A percentile compares a stretch with the other conserved stretches of the same genome.
phyloP scores from a whole-genome alignment of 345 rosid genomes.

The Salix suchowensis region DNA sequence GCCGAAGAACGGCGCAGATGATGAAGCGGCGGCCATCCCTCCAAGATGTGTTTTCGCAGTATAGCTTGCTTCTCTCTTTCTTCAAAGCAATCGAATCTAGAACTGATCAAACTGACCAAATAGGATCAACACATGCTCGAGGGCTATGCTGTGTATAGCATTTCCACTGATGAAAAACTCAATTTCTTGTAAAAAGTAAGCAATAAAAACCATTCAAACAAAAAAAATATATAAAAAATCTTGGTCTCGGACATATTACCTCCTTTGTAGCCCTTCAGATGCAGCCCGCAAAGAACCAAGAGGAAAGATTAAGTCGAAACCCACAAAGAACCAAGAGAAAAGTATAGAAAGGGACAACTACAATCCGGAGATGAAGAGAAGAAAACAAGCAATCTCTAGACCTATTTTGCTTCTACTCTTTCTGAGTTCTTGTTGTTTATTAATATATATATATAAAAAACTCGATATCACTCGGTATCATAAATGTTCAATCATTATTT shows the following conservation, averaged over 20 bases:
- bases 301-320: constrained; percentile 17
- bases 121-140: not conserved
- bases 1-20: constrained; percentile 5
- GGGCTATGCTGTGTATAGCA: not conserved
- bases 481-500: constrained; percentile 24
- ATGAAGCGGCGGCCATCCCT: constrained; percentile 24
- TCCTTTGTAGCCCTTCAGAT: not conserved
- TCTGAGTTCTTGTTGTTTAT: constrained; percentile 10
- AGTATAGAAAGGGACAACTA: constrained; percentile 45
- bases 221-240: not conserved
- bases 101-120: not conserved
- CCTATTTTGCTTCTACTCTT: constrained; percentile 21
- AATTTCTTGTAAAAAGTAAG: not conserved
- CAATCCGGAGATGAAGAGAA: constrained; percentile 43
- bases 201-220: not conserved
- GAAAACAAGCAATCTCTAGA: constrained; percentile 36
- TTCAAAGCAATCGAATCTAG: not conserved
- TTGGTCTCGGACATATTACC: not conserved
- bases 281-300: constrained; percentile 13
- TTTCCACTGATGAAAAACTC: not conserved
- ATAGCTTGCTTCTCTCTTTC: not conserved
- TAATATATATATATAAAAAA: not conserved
- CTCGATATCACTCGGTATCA: not conserved
- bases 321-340: constrained; percentile 35
- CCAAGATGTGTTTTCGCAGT: not conserved